phyloP scores from a whole-genome alignment of 352 stramenopile genomes.

The Pythium angustatum region DNA sequence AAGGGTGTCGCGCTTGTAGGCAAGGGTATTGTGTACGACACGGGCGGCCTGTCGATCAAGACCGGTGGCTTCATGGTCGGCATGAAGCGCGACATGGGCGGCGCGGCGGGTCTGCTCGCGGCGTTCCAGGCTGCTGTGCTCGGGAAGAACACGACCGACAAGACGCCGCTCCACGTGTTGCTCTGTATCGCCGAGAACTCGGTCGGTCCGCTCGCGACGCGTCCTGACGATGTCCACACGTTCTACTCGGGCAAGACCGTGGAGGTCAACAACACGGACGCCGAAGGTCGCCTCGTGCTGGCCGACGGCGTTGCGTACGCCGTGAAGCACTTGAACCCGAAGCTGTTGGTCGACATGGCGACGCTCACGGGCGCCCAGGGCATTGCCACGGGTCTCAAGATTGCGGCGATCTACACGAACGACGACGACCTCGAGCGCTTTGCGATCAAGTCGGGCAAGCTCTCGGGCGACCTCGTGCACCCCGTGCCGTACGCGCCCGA shows the following conservation, averaged over 20 bases:
- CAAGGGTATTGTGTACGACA: slow-evolving; percentile 98
- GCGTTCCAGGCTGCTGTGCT: slow-evolving; percentile 85
- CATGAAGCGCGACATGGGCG: slow-evolving; percentile 96
- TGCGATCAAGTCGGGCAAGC: slow-evolving; percentile 80
- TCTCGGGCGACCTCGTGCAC: slow-evolving; percentile 91
- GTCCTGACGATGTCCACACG: slow-evolving; percentile 94
- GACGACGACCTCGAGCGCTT: slow-evolving; percentile 83
- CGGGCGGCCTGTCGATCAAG: slow-evolving; percentile 95
- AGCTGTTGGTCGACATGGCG: slow-evolving; percentile 95
- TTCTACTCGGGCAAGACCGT: slow-evolving; percentile 96
- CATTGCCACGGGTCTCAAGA: slow-evolving; percentile 90
- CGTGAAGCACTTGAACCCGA: slow-evolving; percentile 88
- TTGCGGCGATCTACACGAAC: slow-evolving; percentile 93
- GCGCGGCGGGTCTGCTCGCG: slow-evolving; percentile 58
- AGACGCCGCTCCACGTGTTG: slow-evolving; percentile 84
- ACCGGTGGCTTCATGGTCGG: slow-evolving; percentile 83
- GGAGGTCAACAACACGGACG: slow-evolving; percentile 98
- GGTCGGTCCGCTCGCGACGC: slow-evolving; percentile 85
- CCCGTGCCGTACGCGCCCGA: slow-evolving; percentile 93
- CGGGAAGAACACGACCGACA: slow-evolving; percentile 87
- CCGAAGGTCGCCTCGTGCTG: slow-evolving; percentile 94
- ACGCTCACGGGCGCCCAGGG: slow-evolving; percentile 95
- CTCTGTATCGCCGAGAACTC: slow-evolving; percentile 95
- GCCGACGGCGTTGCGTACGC: slow-evolving; percentile 93
- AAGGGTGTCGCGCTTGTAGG: slow-evolving; percentile 86